Conservation (phyloP, 208 protist genomes). For the Crithidia expoeki region DNA sequence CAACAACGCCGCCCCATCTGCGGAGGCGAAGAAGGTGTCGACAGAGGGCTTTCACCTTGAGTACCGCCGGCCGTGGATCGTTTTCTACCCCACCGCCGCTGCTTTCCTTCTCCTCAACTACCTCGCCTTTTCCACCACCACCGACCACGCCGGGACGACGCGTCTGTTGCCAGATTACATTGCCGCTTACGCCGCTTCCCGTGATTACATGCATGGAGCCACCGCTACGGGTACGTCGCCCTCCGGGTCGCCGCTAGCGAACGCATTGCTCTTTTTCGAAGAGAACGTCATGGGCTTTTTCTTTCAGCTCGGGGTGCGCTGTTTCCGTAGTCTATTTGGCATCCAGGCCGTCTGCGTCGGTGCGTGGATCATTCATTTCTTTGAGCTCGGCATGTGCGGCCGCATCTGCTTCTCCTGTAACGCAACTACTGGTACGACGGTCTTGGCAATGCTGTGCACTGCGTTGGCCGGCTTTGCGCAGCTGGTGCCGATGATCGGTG, state of each 20-base stretch:
- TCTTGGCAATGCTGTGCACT: constrained; percentile 50
- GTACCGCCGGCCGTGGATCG: constrained; percentile 42
- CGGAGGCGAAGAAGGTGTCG: neutral
- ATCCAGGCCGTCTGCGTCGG: constrained; percentile 42
- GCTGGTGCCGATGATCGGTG: constrained; percentile 46
- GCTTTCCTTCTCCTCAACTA: constrained; percentile 72
- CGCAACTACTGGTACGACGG: constrained; percentile 27
- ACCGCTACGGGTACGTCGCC: neutral
- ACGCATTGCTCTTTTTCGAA: constrained; percentile 43
- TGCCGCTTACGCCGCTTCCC: constrained; percentile 4
- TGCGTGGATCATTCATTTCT: constrained; percentile 57
- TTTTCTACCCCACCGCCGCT: constrained; percentile 42
- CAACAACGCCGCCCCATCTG: neutral
- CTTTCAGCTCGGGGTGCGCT: constrained; percentile 31
- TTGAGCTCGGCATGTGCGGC: constrained; percentile 57
- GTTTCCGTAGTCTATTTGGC: constrained; percentile 42
- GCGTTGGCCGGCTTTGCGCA: constrained; percentile 53
- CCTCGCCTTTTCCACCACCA: constrained; percentile 40
- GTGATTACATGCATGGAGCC: neutral
- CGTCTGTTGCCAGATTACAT: constrained; percentile 44
- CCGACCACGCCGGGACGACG: constrained; percentile 34
- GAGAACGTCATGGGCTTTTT: constrained; percentile 43
- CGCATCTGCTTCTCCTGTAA: constrained; percentile 53
- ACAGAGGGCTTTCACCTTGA: constrained; percentile 10
- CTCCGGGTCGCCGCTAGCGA: neutral